Evolutionary conservation across 1,139 yeast species (phyloP).

Genomic region (Protomyces pachydermus): DNA sequence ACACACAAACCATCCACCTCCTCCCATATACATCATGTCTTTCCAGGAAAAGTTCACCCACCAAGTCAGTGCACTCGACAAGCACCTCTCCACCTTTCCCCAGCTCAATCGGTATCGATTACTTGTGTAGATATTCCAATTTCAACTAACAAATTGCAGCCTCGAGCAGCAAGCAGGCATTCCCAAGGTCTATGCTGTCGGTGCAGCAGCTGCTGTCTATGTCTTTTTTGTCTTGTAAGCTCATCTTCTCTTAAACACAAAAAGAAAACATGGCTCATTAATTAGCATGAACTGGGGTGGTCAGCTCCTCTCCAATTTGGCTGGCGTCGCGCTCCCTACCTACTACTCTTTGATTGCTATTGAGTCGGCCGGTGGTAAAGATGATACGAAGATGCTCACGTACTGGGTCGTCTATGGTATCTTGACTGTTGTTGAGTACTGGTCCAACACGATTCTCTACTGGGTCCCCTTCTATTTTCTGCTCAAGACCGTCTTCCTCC

Average conservation of each 20-base stretch:
- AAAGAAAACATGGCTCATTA: not conserved
- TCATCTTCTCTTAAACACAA: slow-evolving; percentile 40
- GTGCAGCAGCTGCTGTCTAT: slow-evolving; percentile 61
- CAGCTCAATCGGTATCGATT: slow-evolving; percentile 5
- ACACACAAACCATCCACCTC: not conserved
- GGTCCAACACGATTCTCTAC: slow-evolving; percentile 82
- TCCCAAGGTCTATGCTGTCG: slow-evolving; percentile 82
- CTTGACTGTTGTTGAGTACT: slow-evolving; percentile 85
- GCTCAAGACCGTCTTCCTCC: slow-evolving; percentile 79
- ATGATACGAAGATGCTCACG: slow-evolving; percentile 54
- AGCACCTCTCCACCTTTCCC: slow-evolving; percentile 13
- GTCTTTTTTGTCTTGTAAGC: slow-evolving; percentile 51
- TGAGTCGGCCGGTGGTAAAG: slow-evolving; percentile 60
- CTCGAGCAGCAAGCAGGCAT: slow-evolving; percentile 44
- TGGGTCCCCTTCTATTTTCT: slow-evolving; percentile 97
- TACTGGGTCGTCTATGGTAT: slow-evolving; percentile 92
- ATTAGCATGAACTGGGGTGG: slow-evolving; percentile 74
- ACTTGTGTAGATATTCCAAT: not conserved
- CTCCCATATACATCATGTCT: not conserved
- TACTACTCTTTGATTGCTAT: slow-evolving; percentile 82
- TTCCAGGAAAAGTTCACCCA: slow-evolving; percentile 13
- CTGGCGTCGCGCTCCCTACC: slow-evolving; percentile 86
- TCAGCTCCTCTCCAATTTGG: slow-evolving; percentile 73
- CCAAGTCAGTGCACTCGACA: slow-evolving; percentile 17
- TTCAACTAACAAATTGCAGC: not conserved